Percentiles rank a stretch among this genome's conserved stretches.
These are phyloP conservation scores for Aspergillus sparsus DNA, from an alignment of 495 filamentous ascomycete genomes.

Conservation along the genomic window DNA sequence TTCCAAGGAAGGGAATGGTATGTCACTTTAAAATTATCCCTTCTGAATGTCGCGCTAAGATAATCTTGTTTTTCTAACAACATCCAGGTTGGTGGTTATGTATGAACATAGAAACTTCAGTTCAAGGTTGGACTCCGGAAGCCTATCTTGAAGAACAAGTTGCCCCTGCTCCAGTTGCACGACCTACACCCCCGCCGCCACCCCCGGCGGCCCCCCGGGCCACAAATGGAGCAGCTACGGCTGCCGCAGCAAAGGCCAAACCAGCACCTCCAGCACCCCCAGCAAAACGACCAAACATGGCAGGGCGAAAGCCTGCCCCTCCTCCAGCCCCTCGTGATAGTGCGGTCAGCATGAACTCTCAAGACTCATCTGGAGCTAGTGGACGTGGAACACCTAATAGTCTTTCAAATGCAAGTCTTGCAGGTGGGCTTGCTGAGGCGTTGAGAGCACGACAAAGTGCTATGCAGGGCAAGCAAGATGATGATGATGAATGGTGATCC, in stretches of 20 bases:
- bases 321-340: slow-evolving; percentile 67
- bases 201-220: slow-evolving; percentile 58
- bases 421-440: slow-evolving; percentile 83
- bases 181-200: slow-evolving; percentile 58
- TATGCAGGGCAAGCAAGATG: slow-evolving; percentile 63
- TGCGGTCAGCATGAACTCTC: slow-evolving; percentile 69
- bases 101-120: slow-evolving; percentile 60
- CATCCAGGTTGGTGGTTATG: slow-evolving; percentile 91
- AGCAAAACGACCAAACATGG: slow-evolving; percentile 73
- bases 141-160: slow-evolving; percentile 81
- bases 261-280: slow-evolving; percentile 81
- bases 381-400: slow-evolving; percentile 69
- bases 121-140: slow-evolving; percentile 89
- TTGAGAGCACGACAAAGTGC: slow-evolving; percentile 70
- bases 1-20: slow-evolving; percentile 90
- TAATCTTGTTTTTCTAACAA: not conserved
- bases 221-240: slow-evolving; percentile 50
- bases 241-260: slow-evolving; percentile 61
- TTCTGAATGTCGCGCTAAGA: slow-evolving; percentile 26
- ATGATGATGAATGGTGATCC: slow-evolving; percentile 69
- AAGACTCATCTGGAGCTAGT: slow-evolving; percentile 61
- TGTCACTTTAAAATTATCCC: slow-evolving; percentile 1
- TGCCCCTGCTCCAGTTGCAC: slow-evolving; percentile 42
- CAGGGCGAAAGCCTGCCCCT: slow-evolving; percentile 65
- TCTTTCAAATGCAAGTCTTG: slow-evolving; percentile 68